Evolutionary conservation across 306 rosid genomes (phyloP), one percentile per base, ranked within the genome.

Genomic region (Dalbergia cochinchinensis): DNA sequence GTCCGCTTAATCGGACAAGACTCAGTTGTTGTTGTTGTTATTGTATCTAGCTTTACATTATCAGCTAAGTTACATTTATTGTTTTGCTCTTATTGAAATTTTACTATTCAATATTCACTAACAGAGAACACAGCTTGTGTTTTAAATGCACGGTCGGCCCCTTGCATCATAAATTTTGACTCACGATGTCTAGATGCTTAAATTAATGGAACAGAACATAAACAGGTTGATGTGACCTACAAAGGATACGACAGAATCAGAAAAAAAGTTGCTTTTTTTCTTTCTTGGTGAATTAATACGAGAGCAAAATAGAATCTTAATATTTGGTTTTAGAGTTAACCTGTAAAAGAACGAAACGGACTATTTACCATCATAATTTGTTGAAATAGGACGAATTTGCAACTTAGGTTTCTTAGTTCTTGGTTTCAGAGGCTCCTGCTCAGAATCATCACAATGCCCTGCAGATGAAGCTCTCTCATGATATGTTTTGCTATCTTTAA

Each of bases 291-390:
- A 42, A 42, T 42, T 42, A 9, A 42, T 42, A 9, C 2, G 48
- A 42, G 7, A 42, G 3, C 8, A 7, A 9, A 42, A 7, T 42
- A 42, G 11, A 42, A 42, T 9, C 1, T 42, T 42, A 42, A 6
- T 42, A 42, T 42, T 37, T 37, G 5, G 41, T 37, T 37, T 37
- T 5, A 1, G 7, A 37, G 41, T 37, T 37, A 37, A 37, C 7
- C 7, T 37, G 7, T 37, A 37, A 37, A 37, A 1, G 7, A 37
- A 37, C 5, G 41, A 2, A 6, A 37, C 7, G 41, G 7, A 37
- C 31, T 26, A 26, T 26, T 18, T 80, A 87, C 93, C 91, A 65
- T 63, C 69, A 57, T 14, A 67, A 39, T 66, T 74, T 55, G 22
- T 13, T 50, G 77, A 61, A 39, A 44, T 15, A 13, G 67, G 79